phyloP scores from a whole-genome alignment of 306 rosid genomes.

The Sindora glabra region DNA sequence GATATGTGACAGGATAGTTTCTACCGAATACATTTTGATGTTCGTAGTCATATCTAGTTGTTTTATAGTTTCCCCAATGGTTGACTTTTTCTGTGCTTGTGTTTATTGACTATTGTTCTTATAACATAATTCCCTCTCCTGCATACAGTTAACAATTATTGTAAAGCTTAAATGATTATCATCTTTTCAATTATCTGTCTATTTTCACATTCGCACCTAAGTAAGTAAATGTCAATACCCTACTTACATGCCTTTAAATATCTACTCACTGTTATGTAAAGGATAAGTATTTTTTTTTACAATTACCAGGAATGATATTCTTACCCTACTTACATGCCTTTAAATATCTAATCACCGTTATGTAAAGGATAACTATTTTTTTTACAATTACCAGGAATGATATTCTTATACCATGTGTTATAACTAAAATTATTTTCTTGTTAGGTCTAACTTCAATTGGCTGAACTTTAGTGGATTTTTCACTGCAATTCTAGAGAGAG shows the following conservation, averaged over 20 bases:
- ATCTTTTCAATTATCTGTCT: neutral
- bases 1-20: neutral
- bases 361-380: no score
- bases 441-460: conserved; percentile 87
- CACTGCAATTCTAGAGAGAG: conserved; percentile 82
- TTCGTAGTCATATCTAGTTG: no score
- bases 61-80: neutral
- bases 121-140: neutral
- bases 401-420: neutral
- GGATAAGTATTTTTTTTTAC: no score
- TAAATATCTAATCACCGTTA: neutral
- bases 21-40: neutral
- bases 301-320: no score
- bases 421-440: conserved; percentile 11
- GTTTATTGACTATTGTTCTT: neutral
- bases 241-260: no score
- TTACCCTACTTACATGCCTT: no score
- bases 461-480: conserved; percentile 69
- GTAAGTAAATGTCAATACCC: neutral
- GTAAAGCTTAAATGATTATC: neutral
- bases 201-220: neutral
- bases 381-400: neutral
- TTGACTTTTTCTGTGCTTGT: neutral
- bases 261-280: no score
- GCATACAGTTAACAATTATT: neutral